These are phyloP conservation scores for Lycium ferocissimum DNA, from an alignment of 257 asterid species.

Conservation along the genomic window DNA sequence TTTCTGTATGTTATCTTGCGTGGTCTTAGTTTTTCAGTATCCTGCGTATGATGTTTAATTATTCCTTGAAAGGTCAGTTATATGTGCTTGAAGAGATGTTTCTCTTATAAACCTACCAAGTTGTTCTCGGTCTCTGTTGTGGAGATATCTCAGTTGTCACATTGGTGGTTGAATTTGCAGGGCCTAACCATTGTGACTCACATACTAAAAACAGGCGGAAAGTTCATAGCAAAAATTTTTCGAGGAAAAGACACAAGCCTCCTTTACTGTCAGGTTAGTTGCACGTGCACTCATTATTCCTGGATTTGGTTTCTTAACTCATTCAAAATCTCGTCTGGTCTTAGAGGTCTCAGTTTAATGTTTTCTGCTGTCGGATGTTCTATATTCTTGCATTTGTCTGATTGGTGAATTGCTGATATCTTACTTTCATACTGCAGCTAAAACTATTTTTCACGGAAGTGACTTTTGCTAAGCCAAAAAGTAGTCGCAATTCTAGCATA, in stretches of 20 bases:
- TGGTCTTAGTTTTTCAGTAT: background rate
- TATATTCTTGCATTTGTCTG: constrained; percentile 5
- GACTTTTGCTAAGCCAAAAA: constrained; percentile 96
- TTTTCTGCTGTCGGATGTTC: constrained; percentile 4
- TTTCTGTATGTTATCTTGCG: constrained; percentile 1
- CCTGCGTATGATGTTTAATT: background rate
- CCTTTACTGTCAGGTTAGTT: constrained; percentile 88
- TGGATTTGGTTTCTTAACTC: background rate
- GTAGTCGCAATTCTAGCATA: constrained; percentile 98
- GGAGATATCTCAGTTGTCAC: constrained; percentile 35
- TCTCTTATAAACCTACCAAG: constrained; percentile 20
- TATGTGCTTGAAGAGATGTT: constrained; percentile 3
- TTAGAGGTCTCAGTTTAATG: constrained; percentile 13
- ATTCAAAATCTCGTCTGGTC: background rate
- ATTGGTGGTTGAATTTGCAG: constrained; percentile 56
- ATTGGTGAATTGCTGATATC: constrained; percentile 31
- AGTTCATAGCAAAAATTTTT: constrained; percentile 93
- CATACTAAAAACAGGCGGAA: constrained; percentile 88
- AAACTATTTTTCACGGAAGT: constrained; percentile 90
- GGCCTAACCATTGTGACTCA: constrained; percentile 94
- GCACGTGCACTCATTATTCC: background rate
- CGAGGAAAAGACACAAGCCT: constrained; percentile 98
- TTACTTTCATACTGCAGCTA: constrained; percentile 62
- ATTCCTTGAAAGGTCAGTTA: background rate
- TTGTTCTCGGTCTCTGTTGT: background rate